Evolutionary conservation across 139 green algal species (phyloP), one percentile per base, ranked within the genome.

Genomic region (Penium margaritaceum): DNA sequence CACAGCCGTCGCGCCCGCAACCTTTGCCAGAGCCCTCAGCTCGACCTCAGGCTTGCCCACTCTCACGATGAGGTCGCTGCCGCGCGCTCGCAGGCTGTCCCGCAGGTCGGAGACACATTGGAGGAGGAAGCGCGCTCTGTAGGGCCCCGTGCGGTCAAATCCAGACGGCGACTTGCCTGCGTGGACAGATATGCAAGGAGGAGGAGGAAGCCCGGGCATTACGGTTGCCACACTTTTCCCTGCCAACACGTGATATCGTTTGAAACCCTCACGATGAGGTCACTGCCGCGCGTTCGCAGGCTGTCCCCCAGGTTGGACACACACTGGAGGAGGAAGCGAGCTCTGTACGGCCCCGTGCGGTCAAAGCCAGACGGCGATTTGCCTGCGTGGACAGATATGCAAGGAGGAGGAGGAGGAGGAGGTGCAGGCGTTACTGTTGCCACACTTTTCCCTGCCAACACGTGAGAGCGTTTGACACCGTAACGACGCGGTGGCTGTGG

Each of bases 261-360:
- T n/a, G n/a, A n/a, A n/a, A 86, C 35, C 21, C 84, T 73, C 71
- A 90, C 66, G 3, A 89, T 4, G 67, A 90, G 82, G 29, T 90
- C 86, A 35, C 55, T 80, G 44, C 86, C 86, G 6, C 39, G 67
- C 17, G 44, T 63, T 27, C 81, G 70, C 62, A 90, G 79, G 2
- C 41, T 66, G 21, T 4, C 38, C 3, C 86, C 76, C 74, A 90
- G 76, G 67, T 90, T 86, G 1, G 61, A 57, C 65, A 90, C 73
- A 21, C 77, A 76, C 51, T 85, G 62, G 5, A 86, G 43, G 1
- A 90, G 55, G 54, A 90, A 87, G 15, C 44, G 84, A 30, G 85
- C 81, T 17, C 85, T 64, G 63, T 79, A 75, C n/a, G 85, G 83
- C 35, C 85, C 85, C 3, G 85, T 86, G 58, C 79, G 81, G 63